These are phyloP conservation scores for Penicillium sp. DNA, from an alignment of 2,329 filamentous ascomycete species.

Conservation along the genomic window DNA sequence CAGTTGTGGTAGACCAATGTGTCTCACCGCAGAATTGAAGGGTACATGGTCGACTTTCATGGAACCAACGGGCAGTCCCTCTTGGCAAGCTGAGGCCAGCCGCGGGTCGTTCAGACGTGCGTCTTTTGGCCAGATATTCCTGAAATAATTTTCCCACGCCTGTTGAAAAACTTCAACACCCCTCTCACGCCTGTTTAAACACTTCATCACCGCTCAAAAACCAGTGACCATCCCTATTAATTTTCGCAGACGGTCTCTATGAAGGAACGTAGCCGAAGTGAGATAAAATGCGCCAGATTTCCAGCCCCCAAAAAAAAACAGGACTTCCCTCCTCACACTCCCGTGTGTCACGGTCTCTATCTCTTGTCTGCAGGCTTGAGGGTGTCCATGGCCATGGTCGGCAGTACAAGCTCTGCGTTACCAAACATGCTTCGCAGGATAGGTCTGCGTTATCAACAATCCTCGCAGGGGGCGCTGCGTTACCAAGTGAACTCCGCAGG, in stretches of 20 bases:
- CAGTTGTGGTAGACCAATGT: background rate
- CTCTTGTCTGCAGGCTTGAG: background rate
- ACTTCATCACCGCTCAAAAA: background rate
- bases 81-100: background rate
- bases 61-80: background rate
- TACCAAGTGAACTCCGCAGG: too few species aligned
- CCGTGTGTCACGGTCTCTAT: background rate
- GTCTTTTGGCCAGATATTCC: background rate
- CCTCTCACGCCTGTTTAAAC: background rate
- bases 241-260: background rate
- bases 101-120: background rate
- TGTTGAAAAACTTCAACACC: background rate
- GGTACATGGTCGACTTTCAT: background rate
- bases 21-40: too few species aligned
- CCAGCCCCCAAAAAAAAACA: background rate
- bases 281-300: background rate
- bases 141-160: background rate
- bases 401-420: background rate
- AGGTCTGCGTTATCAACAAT: too few species aligned
- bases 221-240: background rate
- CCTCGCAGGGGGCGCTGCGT: too few species aligned
- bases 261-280: background rate
- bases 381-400: background rate
- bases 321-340: background rate
- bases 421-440: background rate